Conservation (phyloP, 1,139 yeast genomes). For the Neolecta irregularis region DNA sequence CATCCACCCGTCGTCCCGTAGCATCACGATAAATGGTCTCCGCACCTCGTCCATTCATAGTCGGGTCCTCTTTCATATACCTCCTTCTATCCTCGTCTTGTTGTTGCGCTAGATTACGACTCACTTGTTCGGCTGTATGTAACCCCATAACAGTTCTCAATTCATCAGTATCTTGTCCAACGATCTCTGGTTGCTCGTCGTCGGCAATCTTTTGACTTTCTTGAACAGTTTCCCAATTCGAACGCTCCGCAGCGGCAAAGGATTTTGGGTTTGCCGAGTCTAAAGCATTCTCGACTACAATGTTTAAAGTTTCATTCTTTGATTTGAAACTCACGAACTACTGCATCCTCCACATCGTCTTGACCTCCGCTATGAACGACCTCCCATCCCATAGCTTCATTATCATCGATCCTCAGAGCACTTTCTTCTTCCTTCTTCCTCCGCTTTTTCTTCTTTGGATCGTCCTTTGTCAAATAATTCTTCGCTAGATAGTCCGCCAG, state of each 20-base stretch:
- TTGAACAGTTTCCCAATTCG: slow-evolving; percentile 5
- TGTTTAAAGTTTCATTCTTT: neutral
- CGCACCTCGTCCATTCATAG: slow-evolving; percentile 15
- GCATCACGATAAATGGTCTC: slow-evolving; percentile 48
- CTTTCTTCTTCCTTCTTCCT: slow-evolving; percentile 17
- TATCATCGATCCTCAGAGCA: slow-evolving; percentile 19
- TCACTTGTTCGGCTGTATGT: slow-evolving; percentile 31
- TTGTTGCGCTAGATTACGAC: slow-evolving; percentile 22
- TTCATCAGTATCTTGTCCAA: slow-evolving; percentile 16
- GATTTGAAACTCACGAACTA: slow-evolving; percentile 4
- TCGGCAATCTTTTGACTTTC: slow-evolving; percentile 6
- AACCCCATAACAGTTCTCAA: slow-evolving; percentile 20
- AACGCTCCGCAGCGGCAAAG: slow-evolving; percentile 2
- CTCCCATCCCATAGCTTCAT: slow-evolving; percentile 16
- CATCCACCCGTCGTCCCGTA: slow-evolving; percentile 37
- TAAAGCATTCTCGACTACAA: slow-evolving; percentile 8
- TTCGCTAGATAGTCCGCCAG: slow-evolving; percentile 39
- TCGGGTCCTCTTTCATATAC: slow-evolving; percentile 10
- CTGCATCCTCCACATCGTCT: slow-evolving; percentile 6
- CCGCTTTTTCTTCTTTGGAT: slow-evolving; percentile 21
- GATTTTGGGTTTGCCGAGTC: slow-evolving; percentile 10
- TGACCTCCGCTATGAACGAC: slow-evolving; percentile 14
- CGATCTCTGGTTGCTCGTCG: slow-evolving; percentile 21
- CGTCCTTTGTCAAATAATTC: slow-evolving; percentile 27
- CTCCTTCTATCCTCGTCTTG: slow-evolving; percentile 13